phyloP scores from a whole-genome alignment of 2,329 filamentous ascomycete species.

The Aspergillus hiratsukae region DNA sequence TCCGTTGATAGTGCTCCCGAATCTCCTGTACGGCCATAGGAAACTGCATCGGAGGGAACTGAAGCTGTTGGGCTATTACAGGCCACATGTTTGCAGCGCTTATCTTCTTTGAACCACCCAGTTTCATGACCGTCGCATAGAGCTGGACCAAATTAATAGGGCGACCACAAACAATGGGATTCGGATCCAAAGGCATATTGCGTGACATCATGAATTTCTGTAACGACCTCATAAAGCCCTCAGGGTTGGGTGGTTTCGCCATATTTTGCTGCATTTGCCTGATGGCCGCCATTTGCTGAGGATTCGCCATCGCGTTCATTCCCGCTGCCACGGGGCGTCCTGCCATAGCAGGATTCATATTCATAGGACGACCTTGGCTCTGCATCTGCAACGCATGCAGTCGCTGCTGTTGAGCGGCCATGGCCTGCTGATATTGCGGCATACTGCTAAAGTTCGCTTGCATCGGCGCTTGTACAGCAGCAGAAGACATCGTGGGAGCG shows the following conservation, averaged over 20 bases:
- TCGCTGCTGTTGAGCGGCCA: constrained; percentile 66
- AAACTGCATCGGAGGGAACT: constrained; percentile 58
- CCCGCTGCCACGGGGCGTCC: constrained; percentile 30
- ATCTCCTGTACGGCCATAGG: constrained; percentile 67
- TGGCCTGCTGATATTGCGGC: constrained; percentile 51
- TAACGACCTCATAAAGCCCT: constrained; percentile 72
- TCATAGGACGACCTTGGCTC: constrained; percentile 64
- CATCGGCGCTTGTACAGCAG: constrained; percentile 38
- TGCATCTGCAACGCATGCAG: constrained; percentile 81
- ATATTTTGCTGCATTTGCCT: constrained; percentile 48
- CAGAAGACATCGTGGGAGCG: constrained; percentile 36
- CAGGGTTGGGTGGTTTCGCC: constrained; percentile 46
- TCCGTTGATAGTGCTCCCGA: constrained; percentile 67
- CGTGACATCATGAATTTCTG: constrained; percentile 72
- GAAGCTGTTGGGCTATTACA: constrained; percentile 61
- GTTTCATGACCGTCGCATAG: constrained; percentile 71
- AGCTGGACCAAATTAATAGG: constrained; percentile 70
- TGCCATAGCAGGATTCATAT: constrained; percentile 36
- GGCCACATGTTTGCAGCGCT: constrained; percentile 68
- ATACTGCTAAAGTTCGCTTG: constrained; percentile 49
- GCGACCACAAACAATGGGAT: constrained; percentile 69
- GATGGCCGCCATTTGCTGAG: constrained; percentile 41
- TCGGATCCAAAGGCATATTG: constrained; percentile 67
- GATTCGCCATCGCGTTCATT: constrained; percentile 37
- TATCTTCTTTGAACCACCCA: constrained; percentile 72